These are phyloP conservation scores for Boletus rubroflammeus DNA, from an alignment of 768 basidiomycete genomes.

Conservation along the genomic window DNA sequence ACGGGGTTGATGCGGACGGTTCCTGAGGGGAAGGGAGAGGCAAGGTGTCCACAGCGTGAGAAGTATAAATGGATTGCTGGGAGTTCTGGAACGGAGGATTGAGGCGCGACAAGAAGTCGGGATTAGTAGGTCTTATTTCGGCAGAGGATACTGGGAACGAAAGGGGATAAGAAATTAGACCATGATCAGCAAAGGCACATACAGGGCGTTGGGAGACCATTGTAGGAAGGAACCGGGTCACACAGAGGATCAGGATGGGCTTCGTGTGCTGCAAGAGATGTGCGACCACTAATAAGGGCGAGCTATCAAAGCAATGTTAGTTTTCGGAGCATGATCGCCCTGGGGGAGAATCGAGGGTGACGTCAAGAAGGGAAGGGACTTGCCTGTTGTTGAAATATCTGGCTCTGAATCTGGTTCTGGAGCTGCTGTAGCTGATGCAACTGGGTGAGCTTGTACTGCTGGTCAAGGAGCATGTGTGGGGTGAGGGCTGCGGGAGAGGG, in stretches of 20 bases:
- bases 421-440: conserved; percentile 74
- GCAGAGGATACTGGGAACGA: conserved; percentile 50
- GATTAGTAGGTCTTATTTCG: conserved; percentile 58
- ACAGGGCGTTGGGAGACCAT: conserved; percentile 70
- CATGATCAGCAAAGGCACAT: conserved; percentile 24
- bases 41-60: conserved; percentile 24
- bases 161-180: conserved; percentile 12
- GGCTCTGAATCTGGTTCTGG: conserved; percentile 81
- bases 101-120: conserved; percentile 63
- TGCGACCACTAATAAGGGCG: conserved; percentile 57
- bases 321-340: conserved; percentile 7
- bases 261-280: conserved; percentile 34
- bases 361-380: conserved; percentile 19
- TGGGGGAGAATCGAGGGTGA: background rate
- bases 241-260: conserved; percentile 35
- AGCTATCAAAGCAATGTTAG: conserved; percentile 41
- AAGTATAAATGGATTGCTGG: conserved; percentile 25
- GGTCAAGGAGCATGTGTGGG: conserved; percentile 59
- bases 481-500: conserved; percentile 28
- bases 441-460: conserved; percentile 75
- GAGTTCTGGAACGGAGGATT: conserved; percentile 42
- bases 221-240: conserved; percentile 35
- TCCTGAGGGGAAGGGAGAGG: conserved; percentile 31
- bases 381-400: conserved; percentile 90
- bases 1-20: conserved; percentile 25